Evolutionary conservation across 768 basidiomycete genomes (phyloP).

Genomic region (Podaxis sp.): DNA sequence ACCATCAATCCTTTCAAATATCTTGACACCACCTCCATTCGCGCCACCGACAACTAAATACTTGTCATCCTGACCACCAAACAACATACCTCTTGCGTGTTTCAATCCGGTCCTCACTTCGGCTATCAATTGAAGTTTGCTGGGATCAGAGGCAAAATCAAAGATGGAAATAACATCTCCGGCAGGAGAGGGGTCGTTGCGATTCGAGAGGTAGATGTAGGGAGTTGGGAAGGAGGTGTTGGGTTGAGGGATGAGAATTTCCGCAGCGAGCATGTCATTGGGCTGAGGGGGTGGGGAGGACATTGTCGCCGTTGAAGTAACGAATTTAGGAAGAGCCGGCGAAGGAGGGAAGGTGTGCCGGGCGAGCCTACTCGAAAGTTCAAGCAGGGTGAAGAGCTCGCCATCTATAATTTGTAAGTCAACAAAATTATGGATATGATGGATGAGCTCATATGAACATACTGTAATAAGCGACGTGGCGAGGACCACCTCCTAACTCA

Average conservation of each 20-base stretch:
- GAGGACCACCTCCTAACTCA: constrained; percentile 63
- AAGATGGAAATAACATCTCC: constrained; percentile 78
- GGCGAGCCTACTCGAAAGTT: constrained; percentile 59
- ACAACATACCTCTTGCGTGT: constrained; percentile 68
- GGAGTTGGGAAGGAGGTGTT: constrained; percentile 51
- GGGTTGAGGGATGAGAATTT: constrained; percentile 60
- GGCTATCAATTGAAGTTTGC: constrained; percentile 45
- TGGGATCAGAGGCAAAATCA: constrained; percentile 44
- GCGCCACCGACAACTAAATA: constrained; percentile 69
- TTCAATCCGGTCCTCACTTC: constrained; percentile 71
- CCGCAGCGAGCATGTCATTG: constrained; percentile 62
- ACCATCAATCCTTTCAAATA: constrained; percentile 65
- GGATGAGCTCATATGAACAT: constrained; percentile 19
- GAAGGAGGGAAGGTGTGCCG: constrained; percentile 53
- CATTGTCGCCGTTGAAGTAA: constrained; percentile 51
- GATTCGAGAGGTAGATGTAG: constrained; percentile 74
- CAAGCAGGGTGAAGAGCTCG: constrained; percentile 64
- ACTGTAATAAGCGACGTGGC: constrained; percentile 70
- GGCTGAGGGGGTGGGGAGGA: constrained; percentile 41
- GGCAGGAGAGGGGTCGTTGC: constrained; percentile 66
- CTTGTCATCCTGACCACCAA: constrained; percentile 60
- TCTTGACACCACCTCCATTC: constrained; percentile 63
- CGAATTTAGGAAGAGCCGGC: constrained; percentile 38
- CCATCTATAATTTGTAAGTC: constrained; percentile 42
- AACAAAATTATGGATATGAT: neutral